Base-by-base conservation (phyloP, 768 basidiomycete genomes). In the Amanita muscaria region DNA sequence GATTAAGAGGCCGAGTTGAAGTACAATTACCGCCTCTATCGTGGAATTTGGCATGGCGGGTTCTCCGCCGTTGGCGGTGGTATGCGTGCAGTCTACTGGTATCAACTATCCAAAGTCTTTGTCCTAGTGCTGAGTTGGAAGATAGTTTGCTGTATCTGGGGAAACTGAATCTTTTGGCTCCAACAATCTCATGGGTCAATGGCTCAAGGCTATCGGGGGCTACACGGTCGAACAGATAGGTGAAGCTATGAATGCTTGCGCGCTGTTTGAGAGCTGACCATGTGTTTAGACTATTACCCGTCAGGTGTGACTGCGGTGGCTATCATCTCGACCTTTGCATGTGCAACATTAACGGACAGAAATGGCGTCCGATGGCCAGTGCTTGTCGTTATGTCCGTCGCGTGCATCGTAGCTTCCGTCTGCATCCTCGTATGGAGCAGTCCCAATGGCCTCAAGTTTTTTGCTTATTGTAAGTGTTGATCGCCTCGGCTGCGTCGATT, bases 171-270 rank as follows among this genome's bases (percentile, higher is more conserved):
- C n/a, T n/a, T n/a, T n/a, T n/a, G n/a, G 79, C 4, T 77, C 77
- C 15, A 83, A 82, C 53, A 82, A 81, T 60, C 59, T 83, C 30
- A 83, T 83, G 82, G 79, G 80, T 8, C 80, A 81, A 56, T 82
- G 78, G 76, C 64, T 83, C 33, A 77, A 77, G 52, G 70, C 76
- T 10, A 68, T 76, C 11, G 74, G 77, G 7, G 75, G 73, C 4
- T 83, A 75, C 53, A 73, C 77, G 9, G 72, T 83, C 3, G 76
- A 79, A 49, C 77, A 82, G 56, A 74, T 73, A 5, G 76, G 77
- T 75, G 44, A 45, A 3, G 23, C 25, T 3, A 16, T 32, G 24
- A 14, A 29, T 7, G 4, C 32, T 11, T 12, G 12, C 31, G 14
- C 25, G 27, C 18, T 8, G 18, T 21, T 4, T 12, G 9, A 16